Evolutionary conservation across 441 rosid genomes (phyloP).

Genomic region (Adansonia madagascariensis): DNA sequence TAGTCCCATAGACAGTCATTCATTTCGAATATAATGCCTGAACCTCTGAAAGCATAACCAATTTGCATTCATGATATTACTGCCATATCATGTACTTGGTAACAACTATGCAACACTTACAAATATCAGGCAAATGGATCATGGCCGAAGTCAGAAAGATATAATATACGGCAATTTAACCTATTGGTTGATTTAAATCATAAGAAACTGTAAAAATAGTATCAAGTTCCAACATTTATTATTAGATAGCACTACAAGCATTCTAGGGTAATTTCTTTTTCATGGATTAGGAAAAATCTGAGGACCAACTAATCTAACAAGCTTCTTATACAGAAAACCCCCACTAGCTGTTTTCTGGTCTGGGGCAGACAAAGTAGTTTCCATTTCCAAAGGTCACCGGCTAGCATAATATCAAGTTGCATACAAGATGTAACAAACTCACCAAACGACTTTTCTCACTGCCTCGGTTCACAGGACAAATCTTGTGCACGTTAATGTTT

Average conservation of each 20-base stretch:
- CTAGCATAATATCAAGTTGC: background rate
- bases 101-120: background rate
- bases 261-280: background rate
- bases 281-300: background rate
- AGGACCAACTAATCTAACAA: background rate
- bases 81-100: background rate
- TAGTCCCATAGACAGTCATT: background rate
- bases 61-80: slow-evolving; percentile 18
- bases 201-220: background rate
- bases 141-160: background rate
- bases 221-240: background rate
- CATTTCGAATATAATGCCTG: background rate
- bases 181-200: background rate
- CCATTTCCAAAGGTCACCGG: background rate
- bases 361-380: background rate
- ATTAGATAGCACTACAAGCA: background rate
- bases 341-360: background rate
- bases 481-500: background rate
- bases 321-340: background rate
- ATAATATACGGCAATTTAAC: background rate
- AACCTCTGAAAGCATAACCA: background rate
- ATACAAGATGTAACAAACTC: slow-evolving; percentile 14
- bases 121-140: background rate
- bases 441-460: background rate
- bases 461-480: background rate